Percentiles rank a stretch among this genome's conserved stretches.
Conservation (phyloP, 345 rosid genomes). For the Acer yangbiense region DNA sequence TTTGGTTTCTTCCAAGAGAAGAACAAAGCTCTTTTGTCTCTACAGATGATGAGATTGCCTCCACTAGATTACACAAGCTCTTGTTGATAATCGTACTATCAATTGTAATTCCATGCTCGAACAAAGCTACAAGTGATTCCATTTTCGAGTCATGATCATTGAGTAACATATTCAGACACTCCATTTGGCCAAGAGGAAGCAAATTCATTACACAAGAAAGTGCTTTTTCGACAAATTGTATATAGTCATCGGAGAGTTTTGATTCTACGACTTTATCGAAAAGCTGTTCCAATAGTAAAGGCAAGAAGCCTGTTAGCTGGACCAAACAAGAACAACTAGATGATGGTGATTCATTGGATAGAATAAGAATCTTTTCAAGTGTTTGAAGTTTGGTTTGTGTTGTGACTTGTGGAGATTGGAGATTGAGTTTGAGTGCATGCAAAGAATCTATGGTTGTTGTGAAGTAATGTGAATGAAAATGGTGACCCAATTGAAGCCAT, state of each 20-base stretch:
- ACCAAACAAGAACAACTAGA: constrained; percentile 27
- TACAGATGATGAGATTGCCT: constrained; percentile 39
- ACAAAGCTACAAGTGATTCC: constrained; percentile 33
- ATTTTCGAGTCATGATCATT: constrained; percentile 37
- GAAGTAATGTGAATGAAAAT: constrained; percentile 26
- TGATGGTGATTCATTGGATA: constrained; percentile 33
- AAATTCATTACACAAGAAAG: constrained; percentile 40
- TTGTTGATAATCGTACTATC: constrained; percentile 18
- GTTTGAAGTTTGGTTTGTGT: constrained; percentile 31
- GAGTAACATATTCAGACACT: constrained; percentile 35
- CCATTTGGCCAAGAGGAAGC: constrained; percentile 30
- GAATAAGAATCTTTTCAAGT: constrained; percentile 28
- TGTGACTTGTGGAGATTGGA: constrained; percentile 37
- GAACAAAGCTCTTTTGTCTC: constrained; percentile 45
- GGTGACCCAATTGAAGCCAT: constrained; percentile 46
- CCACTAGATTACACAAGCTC: constrained; percentile 46
- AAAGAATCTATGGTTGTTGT: constrained; percentile 24
- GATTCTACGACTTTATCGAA: constrained; percentile 31
- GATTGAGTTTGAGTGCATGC: constrained; percentile 37
- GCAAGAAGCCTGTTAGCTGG: constrained; percentile 44
- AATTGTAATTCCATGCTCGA: constrained; percentile 35
- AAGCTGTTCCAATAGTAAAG: constrained; percentile 41
- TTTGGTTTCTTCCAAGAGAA: constrained; percentile 26
- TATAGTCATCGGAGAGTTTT: constrained; percentile 24
- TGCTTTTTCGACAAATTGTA: constrained; percentile 35